phyloP scores from a whole-genome alignment of 805 yeast genomes.

The Wickerhamiella shivajii region DNA sequence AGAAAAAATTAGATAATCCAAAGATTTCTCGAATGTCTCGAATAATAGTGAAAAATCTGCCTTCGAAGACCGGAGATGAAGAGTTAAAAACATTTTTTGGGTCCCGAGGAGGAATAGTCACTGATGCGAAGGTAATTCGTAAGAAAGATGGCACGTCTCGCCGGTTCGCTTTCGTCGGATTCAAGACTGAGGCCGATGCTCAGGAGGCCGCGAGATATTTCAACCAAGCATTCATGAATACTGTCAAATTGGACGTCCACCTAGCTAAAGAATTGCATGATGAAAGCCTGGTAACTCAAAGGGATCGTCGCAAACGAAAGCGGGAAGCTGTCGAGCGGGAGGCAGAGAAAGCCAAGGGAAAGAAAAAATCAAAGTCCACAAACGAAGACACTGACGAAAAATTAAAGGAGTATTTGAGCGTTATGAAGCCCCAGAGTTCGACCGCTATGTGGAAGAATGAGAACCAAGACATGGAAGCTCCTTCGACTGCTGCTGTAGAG shows the following conservation, averaged over 20 bases:
- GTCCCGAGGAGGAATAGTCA: conserved; percentile 34
- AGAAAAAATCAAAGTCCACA: conserved; percentile 28
- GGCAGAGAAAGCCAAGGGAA: conserved; percentile 17
- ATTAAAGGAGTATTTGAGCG: conserved; percentile 66
- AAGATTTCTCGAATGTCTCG: too few species aligned
- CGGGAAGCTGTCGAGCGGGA: conserved; percentile 23
- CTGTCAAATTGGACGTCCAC: conserved; percentile 63
- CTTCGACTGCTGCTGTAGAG: conserved; percentile 17
- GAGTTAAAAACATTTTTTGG: conserved; percentile 53
- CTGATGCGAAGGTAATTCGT: conserved; percentile 78
- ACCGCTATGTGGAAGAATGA: conserved; percentile 23
- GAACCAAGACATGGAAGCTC: conserved; percentile 20
- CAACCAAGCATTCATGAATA: conserved; percentile 66
- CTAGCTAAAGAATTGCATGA: conserved; percentile 78
- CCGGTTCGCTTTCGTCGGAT: conserved; percentile 88
- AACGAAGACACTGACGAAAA: conserved; percentile 25
- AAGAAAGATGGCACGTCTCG: conserved; percentile 77
- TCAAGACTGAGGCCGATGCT: conserved; percentile 59
- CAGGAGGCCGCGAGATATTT: conserved; percentile 60
- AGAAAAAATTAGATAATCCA: too few species aligned
- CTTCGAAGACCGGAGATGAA: conserved; percentile 61
- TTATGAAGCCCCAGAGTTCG: conserved; percentile 56
- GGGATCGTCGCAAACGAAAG: conserved; percentile 26
- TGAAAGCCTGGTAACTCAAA: conserved; percentile 42
- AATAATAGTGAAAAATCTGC: conserved; percentile 81